Conservation (phyloP, 345 rosid genomes). For the Zanthoxylum bungeanum region DNA sequence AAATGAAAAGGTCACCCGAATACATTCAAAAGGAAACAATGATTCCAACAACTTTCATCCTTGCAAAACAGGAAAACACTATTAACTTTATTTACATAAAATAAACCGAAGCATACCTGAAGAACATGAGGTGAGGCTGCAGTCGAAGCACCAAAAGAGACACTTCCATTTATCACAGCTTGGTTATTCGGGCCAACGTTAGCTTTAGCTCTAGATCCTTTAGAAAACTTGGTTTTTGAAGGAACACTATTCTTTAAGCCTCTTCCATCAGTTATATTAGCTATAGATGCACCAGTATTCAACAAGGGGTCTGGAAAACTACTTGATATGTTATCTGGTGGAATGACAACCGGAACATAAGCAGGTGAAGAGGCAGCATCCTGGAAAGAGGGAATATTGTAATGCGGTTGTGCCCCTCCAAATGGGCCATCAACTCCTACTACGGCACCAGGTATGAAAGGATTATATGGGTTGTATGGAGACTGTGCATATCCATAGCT, state of each 20-base stretch:
- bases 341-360: slow-evolving; percentile 50
- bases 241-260: slow-evolving; percentile 36
- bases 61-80: neutral
- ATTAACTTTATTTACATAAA: neutral
- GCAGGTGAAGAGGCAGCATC: slow-evolving; percentile 56
- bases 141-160: slow-evolving; percentile 34
- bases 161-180: slow-evolving; percentile 33
- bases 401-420: slow-evolving; percentile 63
- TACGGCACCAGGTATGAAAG: slow-evolving; percentile 83
- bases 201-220: slow-evolving; percentile 37
- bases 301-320: slow-evolving; percentile 43
- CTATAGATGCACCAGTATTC: slow-evolving; percentile 36
- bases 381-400: slow-evolving; percentile 59
- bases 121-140: slow-evolving; percentile 33
- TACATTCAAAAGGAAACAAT: neutral
- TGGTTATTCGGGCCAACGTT: slow-evolving; percentile 47
- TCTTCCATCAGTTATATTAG: slow-evolving; percentile 46
- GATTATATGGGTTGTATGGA: slow-evolving; percentile 88
- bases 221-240: slow-evolving; percentile 41
- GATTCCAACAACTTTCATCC: neutral
- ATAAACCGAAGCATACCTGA: slow-evolving; percentile 42
- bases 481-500: slow-evolving; percentile 81
- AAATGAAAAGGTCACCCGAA: neutral
- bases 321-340: slow-evolving; percentile 44
- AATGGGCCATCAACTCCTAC: slow-evolving; percentile 61